A percentile compares a stretch with the other conserved stretches of the same genome.
These are phyloP conservation scores for Paraphoma sp. DNA, from an alignment of 2,329 filamentous ascomycete species.

Conservation along the genomic window DNA sequence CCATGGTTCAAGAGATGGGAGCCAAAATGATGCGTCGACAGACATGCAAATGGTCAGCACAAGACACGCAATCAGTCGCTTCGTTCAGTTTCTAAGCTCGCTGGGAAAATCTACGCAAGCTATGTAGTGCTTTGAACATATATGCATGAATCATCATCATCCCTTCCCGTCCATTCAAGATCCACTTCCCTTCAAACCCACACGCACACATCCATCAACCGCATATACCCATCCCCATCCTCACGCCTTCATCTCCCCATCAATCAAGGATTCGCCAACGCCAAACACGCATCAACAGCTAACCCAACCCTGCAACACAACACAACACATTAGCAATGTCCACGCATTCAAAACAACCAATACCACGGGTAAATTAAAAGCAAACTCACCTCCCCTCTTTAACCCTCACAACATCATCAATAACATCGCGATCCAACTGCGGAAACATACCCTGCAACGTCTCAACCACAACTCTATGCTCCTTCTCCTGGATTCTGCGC, in stretches of 20 bases:
- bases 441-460: slow-evolving; percentile 97
- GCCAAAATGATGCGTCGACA: too few relatives aligned
- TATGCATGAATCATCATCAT: too few relatives aligned
- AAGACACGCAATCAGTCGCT: too few relatives aligned
- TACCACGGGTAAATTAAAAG: too few relatives aligned
- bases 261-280: slow-evolving; percentile 47
- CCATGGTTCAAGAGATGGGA: too few relatives aligned
- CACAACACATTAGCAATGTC: too few relatives aligned
- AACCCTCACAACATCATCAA: slow-evolving; percentile 94
- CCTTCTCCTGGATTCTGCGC: slow-evolving; percentile 77
- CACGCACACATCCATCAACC: not conserved
- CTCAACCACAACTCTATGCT: slow-evolving; percentile 91
- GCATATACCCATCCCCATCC: too few relatives aligned
- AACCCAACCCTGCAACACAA: slow-evolving; percentile 55
- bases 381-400: slow-evolving; percentile 93
- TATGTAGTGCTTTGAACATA: too few relatives aligned
- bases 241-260: not conserved
- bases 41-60: too few relatives aligned
- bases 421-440: slow-evolving; percentile 89
- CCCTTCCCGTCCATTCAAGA: not conserved
- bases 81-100: too few relatives aligned
- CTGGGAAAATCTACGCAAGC: too few relatives aligned
- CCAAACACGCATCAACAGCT: slow-evolving; percentile 58
- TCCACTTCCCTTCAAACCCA: not conserved
- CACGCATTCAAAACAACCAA: too few relatives aligned